A percentile compares a stretch with the other conserved stretches of the same genome.
phyloP scores from a whole-genome alignment of 495 filamentous ascomycete genomes.

The Aspergillus panamensis region DNA sequence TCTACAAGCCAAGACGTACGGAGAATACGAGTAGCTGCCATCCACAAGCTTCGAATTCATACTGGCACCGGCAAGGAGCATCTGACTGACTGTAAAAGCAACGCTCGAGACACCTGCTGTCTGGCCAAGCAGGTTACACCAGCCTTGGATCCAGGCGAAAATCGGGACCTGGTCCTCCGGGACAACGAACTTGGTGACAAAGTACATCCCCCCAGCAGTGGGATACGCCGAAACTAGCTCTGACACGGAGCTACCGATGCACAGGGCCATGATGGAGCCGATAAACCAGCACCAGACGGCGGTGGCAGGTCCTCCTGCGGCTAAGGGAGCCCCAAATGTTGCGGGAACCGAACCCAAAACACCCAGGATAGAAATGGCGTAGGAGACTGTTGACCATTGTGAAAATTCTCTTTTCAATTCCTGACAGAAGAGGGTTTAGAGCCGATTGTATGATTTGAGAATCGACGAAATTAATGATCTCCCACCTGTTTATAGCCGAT shows the following conservation, averaged over 20 bases:
- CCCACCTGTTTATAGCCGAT: slow-evolving; percentile 68
- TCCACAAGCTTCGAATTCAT: slow-evolving; percentile 53
- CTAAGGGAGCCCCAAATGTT: slow-evolving; percentile 60
- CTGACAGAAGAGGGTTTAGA: slow-evolving; percentile 26
- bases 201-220: slow-evolving; percentile 63
- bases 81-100: slow-evolving; percentile 55
- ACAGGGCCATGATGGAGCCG: slow-evolving; percentile 65
- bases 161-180: slow-evolving; percentile 54
- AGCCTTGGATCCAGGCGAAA: slow-evolving; percentile 59
- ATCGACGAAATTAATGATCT: neutral
- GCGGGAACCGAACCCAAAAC: slow-evolving; percentile 68
- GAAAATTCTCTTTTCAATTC: slow-evolving; percentile 65
- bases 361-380: slow-evolving; percentile 69
- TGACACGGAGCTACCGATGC: slow-evolving; percentile 62
- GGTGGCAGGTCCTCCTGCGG: slow-evolving; percentile 65
- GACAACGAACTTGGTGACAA: slow-evolving; percentile 59
- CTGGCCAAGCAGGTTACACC: slow-evolving; percentile 61
- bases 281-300: slow-evolving; percentile 72
- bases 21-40: slow-evolving; percentile 44
- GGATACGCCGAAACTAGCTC: slow-evolving; percentile 63
- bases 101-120: slow-evolving; percentile 57
- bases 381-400: slow-evolving; percentile 71
- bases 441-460: neutral
- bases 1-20: slow-evolving; percentile 28
- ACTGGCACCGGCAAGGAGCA: slow-evolving; percentile 53